phyloP scores from a whole-genome alignment of 192 early-diverging fungal genomes.

The Coemansia sp. region DNA sequence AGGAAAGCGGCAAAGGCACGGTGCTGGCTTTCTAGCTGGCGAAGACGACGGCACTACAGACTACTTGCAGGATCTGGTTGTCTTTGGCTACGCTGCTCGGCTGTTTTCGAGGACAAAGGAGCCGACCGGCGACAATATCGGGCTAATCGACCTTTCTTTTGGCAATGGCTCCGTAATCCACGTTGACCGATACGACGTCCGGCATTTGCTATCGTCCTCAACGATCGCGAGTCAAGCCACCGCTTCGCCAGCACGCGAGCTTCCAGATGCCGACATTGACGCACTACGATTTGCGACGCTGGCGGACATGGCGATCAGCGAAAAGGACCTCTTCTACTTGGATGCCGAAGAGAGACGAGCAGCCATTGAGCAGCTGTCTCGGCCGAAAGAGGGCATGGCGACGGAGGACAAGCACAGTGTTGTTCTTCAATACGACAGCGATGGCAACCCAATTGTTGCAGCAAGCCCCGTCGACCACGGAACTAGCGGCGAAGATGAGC shows the following conservation, averaged over 20 bases:
- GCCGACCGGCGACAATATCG: not conserved
- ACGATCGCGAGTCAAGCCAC: not conserved
- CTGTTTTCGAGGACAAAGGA: not conserved
- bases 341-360: slow-evolving; percentile 6
- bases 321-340: slow-evolving; percentile 15
- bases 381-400: not conserved
- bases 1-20: slow-evolving; percentile 9
- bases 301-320: not conserved
- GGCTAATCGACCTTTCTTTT: slow-evolving; percentile 12
- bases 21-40: slow-evolving; percentile 2
- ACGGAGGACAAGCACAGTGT: not conserved
- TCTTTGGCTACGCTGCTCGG: slow-evolving; percentile 32
- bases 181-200: slow-evolving; percentile 39
- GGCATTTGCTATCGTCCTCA: slow-evolving; percentile 19
- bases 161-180: not conserved
- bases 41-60: slow-evolving; percentile 5
- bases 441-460: not conserved
- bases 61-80: not conserved
- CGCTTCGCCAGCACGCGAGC: not conserved
- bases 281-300: slow-evolving; percentile 20
- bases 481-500: not conserved
- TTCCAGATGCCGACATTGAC: slow-evolving; percentile 11
- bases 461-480: not conserved
- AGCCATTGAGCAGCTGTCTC: slow-evolving; percentile 13
- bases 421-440: not conserved